Percentiles rank a stretch among this genome's conserved stretches.
Evolutionary conservation across 768 basidiomycete species (phyloP).

Genomic region (Termitomyces sp.): DNA sequence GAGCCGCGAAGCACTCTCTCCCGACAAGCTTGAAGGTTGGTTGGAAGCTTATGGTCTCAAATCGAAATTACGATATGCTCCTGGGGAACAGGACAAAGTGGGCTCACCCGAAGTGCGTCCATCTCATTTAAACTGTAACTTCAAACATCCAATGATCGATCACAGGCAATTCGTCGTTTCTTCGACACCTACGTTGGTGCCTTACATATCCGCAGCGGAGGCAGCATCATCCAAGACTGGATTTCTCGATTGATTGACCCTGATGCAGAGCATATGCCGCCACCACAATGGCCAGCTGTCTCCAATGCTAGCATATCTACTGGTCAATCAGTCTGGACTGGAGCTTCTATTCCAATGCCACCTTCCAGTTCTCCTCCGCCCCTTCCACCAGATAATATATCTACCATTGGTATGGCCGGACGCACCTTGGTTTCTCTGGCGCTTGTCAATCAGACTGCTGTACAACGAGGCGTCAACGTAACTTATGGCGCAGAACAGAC

Average conservation of each 20-base stretch:
- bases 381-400: constrained; percentile 26
- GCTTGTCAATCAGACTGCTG: constrained; percentile 50
- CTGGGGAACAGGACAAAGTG: constrained; percentile 32
- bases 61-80: constrained; percentile 48
- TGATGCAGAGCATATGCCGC: constrained; percentile 17
- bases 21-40: constrained; percentile 45
- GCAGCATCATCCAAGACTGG: constrained; percentile 50
- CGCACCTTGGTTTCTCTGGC: constrained; percentile 38
- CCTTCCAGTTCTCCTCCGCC: constrained; percentile 29
- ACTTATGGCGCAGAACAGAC: constrained; percentile 44
- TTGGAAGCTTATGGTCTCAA: constrained; percentile 48
- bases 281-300: constrained; percentile 12
- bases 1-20: constrained; percentile 29
- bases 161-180: constrained; percentile 52
- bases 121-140: background rate
- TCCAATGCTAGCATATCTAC: constrained; percentile 3
- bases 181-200: constrained; percentile 67
- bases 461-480: constrained; percentile 41
- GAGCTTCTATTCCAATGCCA: constrained; percentile 23
- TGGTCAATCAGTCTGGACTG: constrained; percentile 10
- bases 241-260: constrained; percentile 57
- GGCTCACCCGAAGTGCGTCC: constrained; percentile 26
- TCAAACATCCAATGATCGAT: background rate
- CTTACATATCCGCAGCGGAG: constrained; percentile 56
- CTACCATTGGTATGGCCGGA: constrained; percentile 7